Evolutionary conservation across 2,329 filamentous ascomycete genomes (phyloP).

Genomic region (Colletotrichum scovillei): DNA sequence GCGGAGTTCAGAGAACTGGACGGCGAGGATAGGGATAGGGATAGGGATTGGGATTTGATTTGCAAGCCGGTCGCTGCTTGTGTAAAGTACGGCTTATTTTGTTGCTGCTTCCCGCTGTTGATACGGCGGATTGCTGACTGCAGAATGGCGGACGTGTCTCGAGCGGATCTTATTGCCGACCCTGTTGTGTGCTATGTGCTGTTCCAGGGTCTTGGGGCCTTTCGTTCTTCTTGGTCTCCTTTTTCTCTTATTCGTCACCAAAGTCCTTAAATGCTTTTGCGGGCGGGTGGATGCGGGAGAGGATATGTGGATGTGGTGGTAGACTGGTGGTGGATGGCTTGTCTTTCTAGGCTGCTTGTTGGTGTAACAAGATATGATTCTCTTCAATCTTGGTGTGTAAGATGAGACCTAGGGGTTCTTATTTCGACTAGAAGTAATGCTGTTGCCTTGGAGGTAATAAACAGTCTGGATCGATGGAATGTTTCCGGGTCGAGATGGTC

Average conservation of each 20-base stretch:
- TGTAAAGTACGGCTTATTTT: conserved; percentile 20
- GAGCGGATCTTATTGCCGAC: conserved; percentile 1
- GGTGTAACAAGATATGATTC: conserved; percentile 13
- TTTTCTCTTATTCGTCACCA: conserved; percentile 1
- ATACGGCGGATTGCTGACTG: conserved; percentile 34
- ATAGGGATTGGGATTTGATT: conserved; percentile 25
- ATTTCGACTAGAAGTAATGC: background rate
- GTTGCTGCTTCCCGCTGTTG: conserved; percentile 6
- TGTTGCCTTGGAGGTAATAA: background rate
- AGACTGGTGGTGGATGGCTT: background rate
- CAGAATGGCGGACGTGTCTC: conserved; percentile 23
- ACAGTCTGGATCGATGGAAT: background rate
- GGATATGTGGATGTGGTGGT: background rate
- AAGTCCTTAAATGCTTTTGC: background rate
- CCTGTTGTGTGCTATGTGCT: background rate
- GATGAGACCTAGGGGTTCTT: conserved; percentile 9
- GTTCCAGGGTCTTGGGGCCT: background rate
- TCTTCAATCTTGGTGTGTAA: background rate
- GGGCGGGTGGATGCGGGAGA: background rate
- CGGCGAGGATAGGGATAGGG: conserved; percentile 23
- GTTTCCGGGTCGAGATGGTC: conserved; percentile 9
- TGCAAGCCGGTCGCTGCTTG: conserved; percentile 14
- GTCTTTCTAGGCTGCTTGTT: background rate
- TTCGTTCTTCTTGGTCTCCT: conserved; percentile 1
- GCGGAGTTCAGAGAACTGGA: conserved; percentile 25